A percentile compares a stretch with the other conserved stretches of the same genome.
Conservation (phyloP, 768 basidiomycete species). For the Inosperma sp. region DNA sequence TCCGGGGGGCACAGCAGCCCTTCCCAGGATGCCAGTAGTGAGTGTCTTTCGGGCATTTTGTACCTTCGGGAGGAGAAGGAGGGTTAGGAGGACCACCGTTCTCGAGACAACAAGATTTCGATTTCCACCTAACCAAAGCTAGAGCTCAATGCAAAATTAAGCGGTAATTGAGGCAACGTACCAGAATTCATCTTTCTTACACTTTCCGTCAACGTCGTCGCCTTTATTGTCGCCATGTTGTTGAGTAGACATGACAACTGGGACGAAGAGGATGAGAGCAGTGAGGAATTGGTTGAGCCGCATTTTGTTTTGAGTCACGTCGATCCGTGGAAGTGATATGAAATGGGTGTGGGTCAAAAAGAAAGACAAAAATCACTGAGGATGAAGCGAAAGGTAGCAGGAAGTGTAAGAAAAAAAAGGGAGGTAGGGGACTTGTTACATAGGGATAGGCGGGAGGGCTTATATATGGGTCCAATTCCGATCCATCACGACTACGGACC, state of each 20-base stretch:
- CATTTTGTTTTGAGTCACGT: constrained; percentile 21
- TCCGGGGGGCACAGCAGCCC: constrained; percentile 50
- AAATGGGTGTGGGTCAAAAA: constrained; percentile 5
- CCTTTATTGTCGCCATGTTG: constrained; percentile 12
- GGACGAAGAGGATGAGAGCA: constrained; percentile 33
- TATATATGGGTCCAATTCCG: too few relatives aligned
- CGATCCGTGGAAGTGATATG: constrained; percentile 15
- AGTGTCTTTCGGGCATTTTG: constrained; percentile 40
- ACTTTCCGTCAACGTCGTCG: too few relatives aligned
- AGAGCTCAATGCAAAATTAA: neutral
- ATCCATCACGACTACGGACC: too few relatives aligned
- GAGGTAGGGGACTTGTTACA: too few relatives aligned
- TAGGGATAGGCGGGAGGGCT: too few relatives aligned
- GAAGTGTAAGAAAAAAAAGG: neutral
- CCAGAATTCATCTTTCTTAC: constrained; percentile 30
- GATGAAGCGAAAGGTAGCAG: constrained; percentile 17
- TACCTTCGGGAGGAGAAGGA: constrained; percentile 45
- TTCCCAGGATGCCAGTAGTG: constrained; percentile 48
- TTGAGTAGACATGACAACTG: constrained; percentile 30
- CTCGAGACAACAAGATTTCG: constrained; percentile 41
- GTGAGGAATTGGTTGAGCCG: constrained; percentile 26
- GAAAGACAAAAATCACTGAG: constrained; percentile 14
- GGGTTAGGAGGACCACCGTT: constrained; percentile 36
- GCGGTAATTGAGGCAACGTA: constrained; percentile 11
- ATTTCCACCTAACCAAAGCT: constrained; percentile 29